Evolutionary conservation across 176 grass and related monocot species (phyloP).

Genomic region (Eremochloa ophiuroides): DNA sequence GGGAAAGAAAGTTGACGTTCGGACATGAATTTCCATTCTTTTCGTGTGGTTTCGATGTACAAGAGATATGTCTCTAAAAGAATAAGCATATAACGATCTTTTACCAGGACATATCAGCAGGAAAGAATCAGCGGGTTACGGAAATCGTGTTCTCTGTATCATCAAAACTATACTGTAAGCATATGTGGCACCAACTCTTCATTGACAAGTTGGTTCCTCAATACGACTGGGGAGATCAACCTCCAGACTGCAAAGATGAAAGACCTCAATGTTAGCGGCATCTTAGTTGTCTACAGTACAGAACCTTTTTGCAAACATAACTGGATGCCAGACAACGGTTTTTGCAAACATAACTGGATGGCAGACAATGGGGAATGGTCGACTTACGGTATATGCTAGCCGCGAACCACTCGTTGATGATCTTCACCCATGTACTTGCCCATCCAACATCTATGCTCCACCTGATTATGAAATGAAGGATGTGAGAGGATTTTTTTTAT

Average conservation of each 20-base stretch:
- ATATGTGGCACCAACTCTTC: constrained; percentile 22
- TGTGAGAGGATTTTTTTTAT: background rate
- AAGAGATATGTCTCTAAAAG: background rate
- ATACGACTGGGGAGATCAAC: constrained; percentile 52
- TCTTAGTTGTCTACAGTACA: background rate
- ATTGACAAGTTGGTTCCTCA: constrained; percentile 27
- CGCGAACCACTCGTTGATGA: constrained; percentile 82
- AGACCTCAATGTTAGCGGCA: background rate
- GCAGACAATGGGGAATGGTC: background rate
- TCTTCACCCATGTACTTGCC: constrained; percentile 90
- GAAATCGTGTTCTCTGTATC: background rate
- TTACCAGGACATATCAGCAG: background rate
- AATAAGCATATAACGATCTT: background rate
- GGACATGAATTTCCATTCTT: background rate
- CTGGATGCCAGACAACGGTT: background rate
- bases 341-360: background rate
- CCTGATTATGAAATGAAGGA: constrained; percentile 42
- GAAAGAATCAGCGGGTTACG: background rate
- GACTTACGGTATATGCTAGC: constrained; percentile 76
- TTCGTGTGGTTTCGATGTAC: background rate
- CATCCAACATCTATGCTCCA: constrained; percentile 96
- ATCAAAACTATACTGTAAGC: constrained; percentile 31
- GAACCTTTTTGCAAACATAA: background rate
- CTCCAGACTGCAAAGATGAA: constrained; percentile 62
- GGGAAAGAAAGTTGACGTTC: background rate